These are phyloP conservation scores for Aquilaria sinensis DNA, from an alignment of 345 rosid genomes.

Conservation along the genomic window DNA sequence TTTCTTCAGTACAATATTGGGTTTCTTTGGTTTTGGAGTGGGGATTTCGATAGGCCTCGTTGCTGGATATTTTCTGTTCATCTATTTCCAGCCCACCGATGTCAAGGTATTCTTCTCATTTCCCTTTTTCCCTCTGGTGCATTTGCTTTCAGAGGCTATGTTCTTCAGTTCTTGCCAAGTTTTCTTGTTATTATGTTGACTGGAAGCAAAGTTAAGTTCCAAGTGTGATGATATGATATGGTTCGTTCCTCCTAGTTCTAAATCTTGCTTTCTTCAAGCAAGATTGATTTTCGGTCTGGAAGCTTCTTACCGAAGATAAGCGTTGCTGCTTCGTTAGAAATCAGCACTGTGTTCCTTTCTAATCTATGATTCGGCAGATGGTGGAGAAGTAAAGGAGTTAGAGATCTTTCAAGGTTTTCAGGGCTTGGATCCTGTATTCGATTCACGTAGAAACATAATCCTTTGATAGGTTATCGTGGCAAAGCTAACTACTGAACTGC, in stretches of 20 bases:
- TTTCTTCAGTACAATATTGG: constrained; percentile 54
- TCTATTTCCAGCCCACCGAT: constrained; percentile 63
- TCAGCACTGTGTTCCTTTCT: not conserved
- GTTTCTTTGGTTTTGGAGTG: constrained; percentile 82
- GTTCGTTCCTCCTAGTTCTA: not conserved
- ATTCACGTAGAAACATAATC: not conserved
- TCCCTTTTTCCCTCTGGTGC: not conserved
- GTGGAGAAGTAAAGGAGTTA: not conserved
- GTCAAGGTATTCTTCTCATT: constrained; percentile 46
- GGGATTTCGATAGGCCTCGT: constrained; percentile 74
- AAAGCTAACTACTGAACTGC: not conserved
- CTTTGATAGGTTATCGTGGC: no score
- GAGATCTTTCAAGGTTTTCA: not conserved
- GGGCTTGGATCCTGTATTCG: not conserved
- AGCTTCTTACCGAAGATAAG: no score
- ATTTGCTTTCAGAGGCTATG: not conserved
- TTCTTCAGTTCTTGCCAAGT: not conserved
- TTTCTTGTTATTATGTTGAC: not conserved
- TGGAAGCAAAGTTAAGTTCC: not conserved
- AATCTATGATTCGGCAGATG: not conserved
- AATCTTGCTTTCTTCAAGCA: not conserved
- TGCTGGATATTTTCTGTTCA: constrained; percentile 72
- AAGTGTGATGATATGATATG: not conserved
- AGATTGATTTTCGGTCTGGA: no score
- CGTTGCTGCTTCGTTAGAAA: no score